A percentile compares a stretch with the other conserved stretches of the same genome.
These are phyloP conservation scores for Geoglossum glabrum DNA, from an alignment of 495 filamentous ascomycete genomes.

Conservation along the genomic window DNA sequence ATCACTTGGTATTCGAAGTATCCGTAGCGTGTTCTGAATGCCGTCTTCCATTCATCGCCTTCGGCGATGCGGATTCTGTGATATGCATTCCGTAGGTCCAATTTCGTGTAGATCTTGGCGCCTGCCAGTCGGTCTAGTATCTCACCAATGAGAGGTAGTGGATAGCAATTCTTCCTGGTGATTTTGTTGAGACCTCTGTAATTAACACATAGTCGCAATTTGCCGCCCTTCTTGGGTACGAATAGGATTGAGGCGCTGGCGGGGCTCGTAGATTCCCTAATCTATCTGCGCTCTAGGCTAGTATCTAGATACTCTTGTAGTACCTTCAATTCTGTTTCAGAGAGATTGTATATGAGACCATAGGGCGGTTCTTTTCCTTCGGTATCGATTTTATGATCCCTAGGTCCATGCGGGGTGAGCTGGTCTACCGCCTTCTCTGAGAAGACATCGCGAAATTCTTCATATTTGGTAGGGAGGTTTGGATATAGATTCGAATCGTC, in stretches of 20 bases:
- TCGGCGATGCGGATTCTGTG: background rate
- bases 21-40: background rate
- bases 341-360: background rate
- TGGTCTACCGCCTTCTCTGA: background rate
- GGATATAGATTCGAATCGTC: too few relatives aligned
- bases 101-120: background rate
- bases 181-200: constrained; percentile 7
- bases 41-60: constrained; percentile 4
- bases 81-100: background rate
- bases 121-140: background rate
- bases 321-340: background rate
- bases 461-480: background rate
- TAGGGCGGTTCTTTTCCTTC: background rate
- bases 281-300: background rate
- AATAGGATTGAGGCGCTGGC: constrained; percentile 6
- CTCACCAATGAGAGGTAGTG: constrained; percentile 4
- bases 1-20: constrained; percentile 2
- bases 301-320: background rate
- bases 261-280: background rate
- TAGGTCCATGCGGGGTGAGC: background rate
- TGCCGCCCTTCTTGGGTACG: constrained; percentile 11
- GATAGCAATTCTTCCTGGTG: constrained; percentile 7
- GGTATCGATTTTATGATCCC: background rate
- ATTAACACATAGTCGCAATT: constrained; percentile 7
- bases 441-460: background rate